Base-by-base conservation (phyloP, 345 rosid species). In the Melastoma malabathricum region DNA sequence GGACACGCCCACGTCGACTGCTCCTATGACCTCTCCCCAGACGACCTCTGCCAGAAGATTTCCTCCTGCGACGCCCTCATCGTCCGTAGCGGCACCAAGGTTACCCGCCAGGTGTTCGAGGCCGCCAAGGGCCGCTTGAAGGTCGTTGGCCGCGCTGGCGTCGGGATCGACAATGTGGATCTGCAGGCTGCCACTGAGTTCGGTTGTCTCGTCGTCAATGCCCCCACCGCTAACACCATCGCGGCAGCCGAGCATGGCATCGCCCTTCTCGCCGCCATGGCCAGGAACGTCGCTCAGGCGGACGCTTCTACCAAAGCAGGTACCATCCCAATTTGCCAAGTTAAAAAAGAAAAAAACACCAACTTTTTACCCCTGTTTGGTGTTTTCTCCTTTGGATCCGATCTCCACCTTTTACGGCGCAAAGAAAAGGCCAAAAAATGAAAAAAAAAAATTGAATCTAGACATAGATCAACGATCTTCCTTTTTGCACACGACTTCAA, bases 281-380 rank as follows among this genome's bases (percentile, higher is more conserved):
- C 72, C 7, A 52, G 78, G 57, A 69, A 69, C 48, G 47, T 69
- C 51, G 75, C 78, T 19, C 75, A 70, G 52, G 78, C 78, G 15
- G 70, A 73, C 52, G 75, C 75, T 50, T 73, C 78, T 15, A 43
- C 72, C 22, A 78, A 78, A 57, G 71, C 80, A 4, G 83, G 83
- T 74, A 15, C n/a, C 46, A 17, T 29, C 29, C 39, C 58, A 55
- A 1, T 39, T 17, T 2, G 15, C 25, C 25, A 22, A 22, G 18
- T 44, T 50, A 2, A 46, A 29, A 47, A 14, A 13, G 50, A 22
- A 3, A 48, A 47, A n/a, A n/a, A n/a, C n/a, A 3, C 15, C 39
- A 18, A 13, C 15, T 41, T 45, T 48, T 48, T 14, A 13, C 10
- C 27, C 9, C 3, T 45, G 29, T 15, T 43, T 27, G 44, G 54